Percentiles rank a stretch among this genome's conserved stretches.
Evolutionary conservation across 164 flowering plant genomes (phyloP).

Genomic region (Vitis labrusca): DNA sequence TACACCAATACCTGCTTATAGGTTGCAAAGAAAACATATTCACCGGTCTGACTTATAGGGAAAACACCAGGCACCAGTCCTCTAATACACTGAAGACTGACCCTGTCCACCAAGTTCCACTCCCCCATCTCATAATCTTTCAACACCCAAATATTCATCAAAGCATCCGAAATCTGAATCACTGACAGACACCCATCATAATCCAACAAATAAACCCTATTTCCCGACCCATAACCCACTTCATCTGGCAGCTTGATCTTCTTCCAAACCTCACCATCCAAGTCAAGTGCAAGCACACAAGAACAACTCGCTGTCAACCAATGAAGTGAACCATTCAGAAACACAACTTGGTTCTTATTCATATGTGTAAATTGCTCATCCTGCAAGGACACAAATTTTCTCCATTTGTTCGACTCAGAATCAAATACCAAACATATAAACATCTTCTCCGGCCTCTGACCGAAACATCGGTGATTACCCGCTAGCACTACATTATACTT

Average conservation of each 20-base stretch:
- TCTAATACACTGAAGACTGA: slow-evolving; percentile 81
- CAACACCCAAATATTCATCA: slow-evolving; percentile 86
- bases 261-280: slow-evolving; percentile 66
- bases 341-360: slow-evolving; percentile 83
- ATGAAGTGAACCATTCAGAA: slow-evolving; percentile 57
- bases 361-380: slow-evolving; percentile 75
- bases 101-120: slow-evolving; percentile 68
- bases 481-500: slow-evolving; percentile 80
- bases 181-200: slow-evolving; percentile 69
- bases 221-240: slow-evolving; percentile 40
- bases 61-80: slow-evolving; percentile 75
- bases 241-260: slow-evolving; percentile 61
- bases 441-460: slow-evolving; percentile 63
- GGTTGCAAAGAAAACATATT: slow-evolving; percentile 69
- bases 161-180: slow-evolving; percentile 67
- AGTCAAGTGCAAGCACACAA: slow-evolving; percentile 67
- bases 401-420: slow-evolving; percentile 75
- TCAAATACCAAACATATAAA: slow-evolving; percentile 72
- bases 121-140: slow-evolving; percentile 50
- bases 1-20: slow-evolving; percentile 74
- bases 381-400: slow-evolving; percentile 57
- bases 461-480: slow-evolving; percentile 74
- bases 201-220: slow-evolving; percentile 75
- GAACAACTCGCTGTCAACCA: slow-evolving; percentile 68
- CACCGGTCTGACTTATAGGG: slow-evolving; percentile 70